Conservation (phyloP, 345 rosid genomes). For the Lepidium africanum region DNA sequence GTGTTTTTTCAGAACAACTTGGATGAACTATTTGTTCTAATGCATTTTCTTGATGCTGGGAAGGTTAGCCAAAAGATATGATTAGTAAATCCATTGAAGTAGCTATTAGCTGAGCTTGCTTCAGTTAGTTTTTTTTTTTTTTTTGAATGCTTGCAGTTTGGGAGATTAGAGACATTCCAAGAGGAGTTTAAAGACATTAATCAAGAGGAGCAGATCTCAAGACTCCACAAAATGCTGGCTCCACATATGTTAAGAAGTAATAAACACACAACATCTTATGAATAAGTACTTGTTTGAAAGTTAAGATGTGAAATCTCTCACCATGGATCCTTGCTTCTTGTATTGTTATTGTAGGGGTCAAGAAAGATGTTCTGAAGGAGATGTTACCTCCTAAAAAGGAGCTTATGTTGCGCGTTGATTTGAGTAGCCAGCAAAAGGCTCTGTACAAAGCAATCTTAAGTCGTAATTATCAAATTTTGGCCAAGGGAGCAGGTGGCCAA, state of each 20-base stretch:
- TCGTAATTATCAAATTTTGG: constrained; percentile 62
- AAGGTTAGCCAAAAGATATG: constrained; percentile 44
- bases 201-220: constrained; percentile 81
- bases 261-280: constrained; percentile 6
- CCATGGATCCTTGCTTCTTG: neutral
- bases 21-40: constrained; percentile 91
- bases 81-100: neutral
- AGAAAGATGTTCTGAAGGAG: constrained; percentile 84
- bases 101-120: neutral
- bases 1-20: constrained; percentile 67
- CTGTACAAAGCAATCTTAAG: constrained; percentile 78
- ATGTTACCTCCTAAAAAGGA: constrained; percentile 76
- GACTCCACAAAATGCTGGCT: constrained; percentile 82
- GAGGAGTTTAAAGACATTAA: constrained; percentile 79
- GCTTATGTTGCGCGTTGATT: constrained; percentile 80
- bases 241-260: constrained; percentile 90
- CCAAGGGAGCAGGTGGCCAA: constrained; percentile 62
- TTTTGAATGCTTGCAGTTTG: constrained; percentile 49
- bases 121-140: neutral
- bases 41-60: constrained; percentile 96
- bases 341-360: constrained; percentile 54
- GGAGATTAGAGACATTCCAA: constrained; percentile 78
- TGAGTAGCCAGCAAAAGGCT: constrained; percentile 72
- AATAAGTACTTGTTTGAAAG: neutral
- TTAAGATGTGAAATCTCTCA: neutral